Conservation (phyloP, 257 asterid species). For the Plectranthus barbatus region DNA sequence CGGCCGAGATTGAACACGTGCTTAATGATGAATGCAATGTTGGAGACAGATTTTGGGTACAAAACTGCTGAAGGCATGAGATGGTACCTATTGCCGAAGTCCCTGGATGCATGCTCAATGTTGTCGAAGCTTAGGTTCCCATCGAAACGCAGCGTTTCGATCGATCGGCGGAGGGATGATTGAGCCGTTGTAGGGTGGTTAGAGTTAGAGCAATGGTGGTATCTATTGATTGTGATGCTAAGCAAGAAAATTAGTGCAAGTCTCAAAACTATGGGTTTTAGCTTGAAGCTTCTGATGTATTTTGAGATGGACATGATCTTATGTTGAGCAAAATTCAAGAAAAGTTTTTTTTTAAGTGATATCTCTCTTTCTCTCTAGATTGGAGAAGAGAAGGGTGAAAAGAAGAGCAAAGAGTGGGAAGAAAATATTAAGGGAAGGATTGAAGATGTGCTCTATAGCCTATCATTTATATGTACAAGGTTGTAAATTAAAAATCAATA, state of each 20-base stretch:
- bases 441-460: not conserved
- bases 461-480: not conserved
- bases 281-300: slow-evolving; percentile 20
- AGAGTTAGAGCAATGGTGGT: slow-evolving; percentile 19
- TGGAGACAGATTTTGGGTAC: slow-evolving; percentile 56
- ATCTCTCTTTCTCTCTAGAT: not conserved
- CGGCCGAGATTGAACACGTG: slow-evolving; percentile 33
- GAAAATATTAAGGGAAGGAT: slow-evolving; percentile 30
- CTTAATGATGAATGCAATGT: slow-evolving; percentile 42
- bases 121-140: slow-evolving; percentile 49
- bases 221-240: slow-evolving; percentile 33
- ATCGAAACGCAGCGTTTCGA: slow-evolving; percentile 27
- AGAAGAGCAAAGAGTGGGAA: not conserved
- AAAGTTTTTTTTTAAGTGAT: not conserved
- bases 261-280: slow-evolving; percentile 25
- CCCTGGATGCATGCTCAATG: slow-evolving; percentile 44
- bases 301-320: slow-evolving; percentile 22
- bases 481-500: too few species aligned
- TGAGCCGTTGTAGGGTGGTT: slow-evolving; percentile 16
- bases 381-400: slow-evolving; percentile 1
- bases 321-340: not conserved
- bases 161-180: slow-evolving; percentile 19
- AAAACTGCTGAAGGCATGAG: slow-evolving; percentile 52
- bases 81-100: slow-evolving; percentile 61
- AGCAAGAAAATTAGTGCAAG: slow-evolving; percentile 28